A percentile compares a stretch with the other conserved stretches of the same genome.
phyloP scores from a whole-genome alignment of 208 protist genomes.

The Acanthamoeba triangularis region DNA sequence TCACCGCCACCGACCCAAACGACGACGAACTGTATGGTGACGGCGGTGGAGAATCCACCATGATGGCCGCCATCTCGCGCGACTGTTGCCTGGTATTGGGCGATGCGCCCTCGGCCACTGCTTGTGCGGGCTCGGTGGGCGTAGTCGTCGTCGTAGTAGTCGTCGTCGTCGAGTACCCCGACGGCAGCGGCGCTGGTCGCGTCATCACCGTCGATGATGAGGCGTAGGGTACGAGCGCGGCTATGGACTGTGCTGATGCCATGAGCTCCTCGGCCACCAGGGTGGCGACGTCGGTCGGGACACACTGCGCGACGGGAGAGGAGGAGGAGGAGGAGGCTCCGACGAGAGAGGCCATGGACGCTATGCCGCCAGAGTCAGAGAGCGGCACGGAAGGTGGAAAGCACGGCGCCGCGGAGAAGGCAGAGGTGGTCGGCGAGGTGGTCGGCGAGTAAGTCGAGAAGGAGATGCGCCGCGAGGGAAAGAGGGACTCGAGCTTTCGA shows the following conservation, averaged over 20 bases:
- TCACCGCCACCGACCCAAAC: no score
- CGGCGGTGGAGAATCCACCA: no score
- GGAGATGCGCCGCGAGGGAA: conserved; percentile 10
- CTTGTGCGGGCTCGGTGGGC: not conserved
- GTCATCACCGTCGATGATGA: not conserved
- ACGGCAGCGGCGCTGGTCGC: not conserved
- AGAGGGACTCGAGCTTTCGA: conserved; percentile 21
- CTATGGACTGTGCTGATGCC: not conserved
- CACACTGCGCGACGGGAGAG: not conserved
- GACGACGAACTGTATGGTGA: no score
- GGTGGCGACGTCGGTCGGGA: not conserved
- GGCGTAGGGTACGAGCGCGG: conserved; percentile 34
- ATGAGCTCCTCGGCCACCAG: not conserved
- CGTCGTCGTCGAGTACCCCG: no score
- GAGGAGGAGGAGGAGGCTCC: not conserved
- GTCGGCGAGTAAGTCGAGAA: conserved; percentile 40
- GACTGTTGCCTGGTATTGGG: conserved; percentile 49
- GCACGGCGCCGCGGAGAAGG: no score
- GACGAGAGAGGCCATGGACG: not conserved
- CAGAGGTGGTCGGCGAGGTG: not conserved
- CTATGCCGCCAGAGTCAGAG: not conserved
- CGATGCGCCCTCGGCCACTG: not conserved
- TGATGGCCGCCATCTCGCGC: not conserved
- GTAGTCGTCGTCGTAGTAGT: no score
- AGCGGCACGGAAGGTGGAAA: not conserved